Base-by-base conservation (phyloP, 1,284 basidiomycete genomes). In the Blastosporella zonata region DNA sequence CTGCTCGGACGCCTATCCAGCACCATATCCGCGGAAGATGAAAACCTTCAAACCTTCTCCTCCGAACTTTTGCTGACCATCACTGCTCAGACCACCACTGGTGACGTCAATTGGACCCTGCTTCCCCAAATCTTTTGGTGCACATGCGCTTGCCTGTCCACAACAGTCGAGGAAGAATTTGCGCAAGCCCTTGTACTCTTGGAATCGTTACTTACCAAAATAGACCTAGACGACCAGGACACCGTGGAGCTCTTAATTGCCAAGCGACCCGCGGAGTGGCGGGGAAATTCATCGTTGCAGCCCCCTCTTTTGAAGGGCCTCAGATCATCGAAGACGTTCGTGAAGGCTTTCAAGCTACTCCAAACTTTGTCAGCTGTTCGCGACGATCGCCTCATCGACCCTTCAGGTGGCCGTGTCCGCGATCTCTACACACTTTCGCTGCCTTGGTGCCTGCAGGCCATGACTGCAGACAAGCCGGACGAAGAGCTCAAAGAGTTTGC, bases 51-150 rank as follows among this genome's bases (percentile, higher is more conserved):
- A 64, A 74, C 79, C 3, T 96, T 97, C 70, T 87, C 90, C 22
- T 79, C 81, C 7, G 94, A 95, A 66, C 84, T 96, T 52, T 70
- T 97, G 33, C 73, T 81, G 33, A 95, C 93, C 0, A 75, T 97
- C 45, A 81, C 79, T 13, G 74, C 84, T 7, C 75, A 94, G 47
- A 81, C 83, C 9, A 75, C 77, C 28, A 73, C 76, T 6, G 69
- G 77, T 15, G 77, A 84, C 36, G 68, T 84, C 9, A 77, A 87
- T 52, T 72, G 75, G 22, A 68, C 78, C 2, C 73, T 88, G 22
- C 71, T 93, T 23, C 90, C 92, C 0, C 90, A 92, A 60, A 73
- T 94, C 36, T 97, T 92, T 67, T 97, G 94, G 94, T 87, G 84
- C 58, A 77, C 86, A 1, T 78, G 82, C 36, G 93, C 91, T 0